phyloP scores from a whole-genome alignment of 2,329 filamentous ascomycete species.

The Thelonectria discophora region DNA sequence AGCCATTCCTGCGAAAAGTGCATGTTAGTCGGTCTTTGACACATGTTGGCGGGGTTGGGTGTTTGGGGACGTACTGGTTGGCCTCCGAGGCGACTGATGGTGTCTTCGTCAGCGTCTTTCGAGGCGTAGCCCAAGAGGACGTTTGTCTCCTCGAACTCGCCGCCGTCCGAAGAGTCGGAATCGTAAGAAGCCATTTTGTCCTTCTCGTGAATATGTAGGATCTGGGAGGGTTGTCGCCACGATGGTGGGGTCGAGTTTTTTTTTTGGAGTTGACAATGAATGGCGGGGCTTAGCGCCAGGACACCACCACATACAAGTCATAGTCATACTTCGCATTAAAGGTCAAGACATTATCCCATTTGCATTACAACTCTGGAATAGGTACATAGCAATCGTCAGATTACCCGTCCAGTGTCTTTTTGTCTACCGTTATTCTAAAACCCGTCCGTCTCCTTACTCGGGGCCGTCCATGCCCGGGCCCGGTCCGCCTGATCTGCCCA shows the following conservation, averaged over 20 bases:
- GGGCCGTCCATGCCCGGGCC: slow-evolving; percentile 72
- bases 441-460: slow-evolving; percentile 58
- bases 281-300: slow-evolving; percentile 46
- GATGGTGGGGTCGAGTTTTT: slow-evolving; percentile 55
- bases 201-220: slow-evolving; percentile 21
- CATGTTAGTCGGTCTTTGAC: slow-evolving; percentile 28
- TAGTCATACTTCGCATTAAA: no score
- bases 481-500: slow-evolving; percentile 74
- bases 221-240: slow-evolving; percentile 27
- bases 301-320: slow-evolving; percentile 1
- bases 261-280: slow-evolving; percentile 40
- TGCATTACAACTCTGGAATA: slow-evolving; percentile 13
- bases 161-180: slow-evolving; percentile 80
- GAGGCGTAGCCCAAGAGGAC: slow-evolving; percentile 91
- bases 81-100: slow-evolving; percentile 88
- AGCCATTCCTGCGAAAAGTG: slow-evolving; percentile 82
- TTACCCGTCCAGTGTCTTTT: slow-evolving; percentile 45
- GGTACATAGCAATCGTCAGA: slow-evolving; percentile 34
- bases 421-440: slow-evolving; percentile 50
- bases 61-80: slow-evolving; percentile 72
- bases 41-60: background rate
- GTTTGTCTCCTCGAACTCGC: slow-evolving; percentile 80
- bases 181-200: slow-evolving; percentile 81
- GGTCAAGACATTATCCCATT: background rate
- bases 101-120: slow-evolving; percentile 80